These are phyloP conservation scores for Eucalyptus marginata DNA, from an alignment of 345 rosid species.

Conservation along the genomic window DNA sequence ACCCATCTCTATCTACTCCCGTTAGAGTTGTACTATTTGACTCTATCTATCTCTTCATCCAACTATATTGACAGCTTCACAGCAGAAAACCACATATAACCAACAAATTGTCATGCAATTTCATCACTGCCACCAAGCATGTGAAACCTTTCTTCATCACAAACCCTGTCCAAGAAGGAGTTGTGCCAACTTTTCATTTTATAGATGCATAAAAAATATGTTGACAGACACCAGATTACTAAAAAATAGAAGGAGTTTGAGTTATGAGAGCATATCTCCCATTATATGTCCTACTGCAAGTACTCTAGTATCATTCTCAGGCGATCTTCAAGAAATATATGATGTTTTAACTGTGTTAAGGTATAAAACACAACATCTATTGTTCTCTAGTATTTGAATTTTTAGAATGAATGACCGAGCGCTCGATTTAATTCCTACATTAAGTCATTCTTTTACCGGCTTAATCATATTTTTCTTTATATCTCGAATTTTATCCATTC, in stretches of 20 bases:
- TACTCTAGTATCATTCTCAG: neutral
- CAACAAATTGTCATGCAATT: neutral
- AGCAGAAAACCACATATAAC: neutral
- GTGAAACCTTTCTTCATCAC: neutral
- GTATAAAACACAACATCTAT: neutral
- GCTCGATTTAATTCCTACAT: neutral
- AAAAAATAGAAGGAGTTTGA: neutral
- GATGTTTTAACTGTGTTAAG: neutral
- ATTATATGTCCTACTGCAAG: neutral
- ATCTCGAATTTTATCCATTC: neutral
- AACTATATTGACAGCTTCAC: neutral
- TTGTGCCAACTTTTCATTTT: neutral
- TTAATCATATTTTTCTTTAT: neutral
- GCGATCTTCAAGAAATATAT: neutral
- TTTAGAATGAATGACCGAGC: neutral
- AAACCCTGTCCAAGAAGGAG: neutral
- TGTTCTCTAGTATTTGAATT: no score
- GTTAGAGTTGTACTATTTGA: neutral
- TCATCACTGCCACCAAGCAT: neutral
- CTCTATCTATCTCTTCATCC: neutral
- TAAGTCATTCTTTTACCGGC: neutral
- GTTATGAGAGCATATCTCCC: neutral
- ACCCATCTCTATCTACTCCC: neutral
- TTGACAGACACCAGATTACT: neutral
- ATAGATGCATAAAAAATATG: neutral